These are phyloP conservation scores for Scenedesmus sp. DNA, from an alignment of 163 green algal genomes.

Conservation along the genomic window DNA sequence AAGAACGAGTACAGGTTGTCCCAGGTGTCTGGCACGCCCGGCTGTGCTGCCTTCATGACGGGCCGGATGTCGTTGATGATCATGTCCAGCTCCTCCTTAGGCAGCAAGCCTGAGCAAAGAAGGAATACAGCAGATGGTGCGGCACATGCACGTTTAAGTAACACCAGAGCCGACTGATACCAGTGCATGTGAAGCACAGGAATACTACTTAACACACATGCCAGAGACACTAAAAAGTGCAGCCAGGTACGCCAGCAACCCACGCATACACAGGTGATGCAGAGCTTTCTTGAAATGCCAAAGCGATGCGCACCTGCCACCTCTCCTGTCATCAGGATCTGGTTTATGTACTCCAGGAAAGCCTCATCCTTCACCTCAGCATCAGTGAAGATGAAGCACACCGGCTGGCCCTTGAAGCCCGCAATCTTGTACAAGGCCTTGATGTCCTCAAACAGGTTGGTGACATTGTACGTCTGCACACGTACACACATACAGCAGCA, in stretches of 20 bases:
- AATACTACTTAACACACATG: too few species aligned
- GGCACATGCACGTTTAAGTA: background rate
- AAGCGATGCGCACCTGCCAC: slow-evolving; percentile 74
- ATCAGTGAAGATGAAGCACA: slow-evolving; percentile 96
- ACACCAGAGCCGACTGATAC: background rate
- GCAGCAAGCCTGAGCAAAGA: slow-evolving; percentile 83
- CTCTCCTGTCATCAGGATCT: slow-evolving; percentile 93
- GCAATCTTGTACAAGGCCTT: slow-evolving; percentile 95
- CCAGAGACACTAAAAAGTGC: too few species aligned
- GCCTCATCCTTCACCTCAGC: slow-evolving; percentile 95
- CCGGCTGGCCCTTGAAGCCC: slow-evolving; percentile 90
- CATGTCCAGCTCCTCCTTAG: slow-evolving; percentile 96
- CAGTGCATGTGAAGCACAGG: too few species aligned
- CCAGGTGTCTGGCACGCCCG: slow-evolving; percentile 85
- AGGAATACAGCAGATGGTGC: background rate
- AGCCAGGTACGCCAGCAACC: background rate
- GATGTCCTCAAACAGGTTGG: slow-evolving; percentile 97
- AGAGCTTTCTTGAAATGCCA: too few species aligned
- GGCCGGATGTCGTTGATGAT: slow-evolving; percentile 94
- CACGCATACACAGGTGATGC: too few species aligned
- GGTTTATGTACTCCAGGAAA: slow-evolving; percentile 98
- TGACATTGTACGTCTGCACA: slow-evolving; percentile 75
- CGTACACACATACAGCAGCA: background rate
- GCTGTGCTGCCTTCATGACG: slow-evolving; percentile 81
- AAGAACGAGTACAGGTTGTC: slow-evolving; percentile 96